Evolutionary conservation across 192 early-diverging fungal genomes (phyloP), one percentile per base, ranked within the genome.

Genomic region (Chytriomyces hyalinus): DNA sequence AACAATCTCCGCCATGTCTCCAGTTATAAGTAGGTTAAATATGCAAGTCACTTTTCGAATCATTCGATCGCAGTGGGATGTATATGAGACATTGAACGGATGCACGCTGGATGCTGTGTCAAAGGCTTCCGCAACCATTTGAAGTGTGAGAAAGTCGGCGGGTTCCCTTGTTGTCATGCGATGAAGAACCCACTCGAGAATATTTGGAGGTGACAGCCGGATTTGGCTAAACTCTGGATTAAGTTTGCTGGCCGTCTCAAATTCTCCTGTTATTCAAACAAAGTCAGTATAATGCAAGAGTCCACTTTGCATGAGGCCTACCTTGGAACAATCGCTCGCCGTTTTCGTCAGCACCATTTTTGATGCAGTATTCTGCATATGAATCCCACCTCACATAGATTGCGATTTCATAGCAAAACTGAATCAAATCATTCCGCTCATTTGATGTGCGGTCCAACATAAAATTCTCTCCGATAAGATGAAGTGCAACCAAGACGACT

Each of bases 1-100:
- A 0, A 91, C 84, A 28, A 89, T 65, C 17, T 15, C 24, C 17
- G 11, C 36, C 26, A 65, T 20, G 53, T 13, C 13, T 20, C 6
- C 63, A 13, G 26, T 28, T 15, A 15, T 22, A 3, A 15, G 24
- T 13, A 13, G 24, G 20, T 65, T 43, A 65, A 20, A 65, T 22
- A 65, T 22, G 13, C 24, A 15, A 13, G 63, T 65, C 11, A 65
- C 24, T 65, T 65, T 15, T 20, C 15, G 17, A 13, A 65, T 15
- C 13, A 13, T 15, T 26, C 24, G 24, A 43, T 11, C 24, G 26
- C 15, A 13, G 24, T 13, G 0, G 17, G 24, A 22, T 13, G 11
- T 13, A 26, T 22, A 26, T 11, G 13, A 11, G 17, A 13, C 26
- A 26, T 15, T 65, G 36, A 43, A 13, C 11, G 63, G 63, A 65